Base-by-base conservation (phyloP, 768 basidiomycete genomes). In the Leccinellum luteum region DNA sequence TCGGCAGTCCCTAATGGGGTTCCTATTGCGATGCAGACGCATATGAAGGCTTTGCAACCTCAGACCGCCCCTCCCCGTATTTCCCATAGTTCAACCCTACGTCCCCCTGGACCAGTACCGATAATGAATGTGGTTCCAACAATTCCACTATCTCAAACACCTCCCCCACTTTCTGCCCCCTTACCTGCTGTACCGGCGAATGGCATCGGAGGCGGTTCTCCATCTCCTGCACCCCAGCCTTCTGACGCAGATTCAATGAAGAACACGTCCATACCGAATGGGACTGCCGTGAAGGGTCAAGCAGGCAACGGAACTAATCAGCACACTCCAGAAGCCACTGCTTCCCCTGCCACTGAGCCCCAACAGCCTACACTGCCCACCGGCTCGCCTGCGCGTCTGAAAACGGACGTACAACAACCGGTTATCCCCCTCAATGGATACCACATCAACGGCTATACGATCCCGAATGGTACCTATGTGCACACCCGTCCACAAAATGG, bases 41-140 rank as follows among this genome's bases (percentile, higher is more conserved):
- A 83, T 52, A 70, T 84, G 66, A 86, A 86, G 75, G 81, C 83
- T 66, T 79, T 87, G 74, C 83, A 74, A 5, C 71, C 83, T 0
- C 80, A 85, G 14, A 71, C 73, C 19, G 69, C 74, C 0, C 71
- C 81, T 2, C 81, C 85, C 2, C 85, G 85, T 44, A 79, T 85
- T 79, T 55, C 80, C 76, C 28, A 82, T 82, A 70, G 82, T 79
- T 25, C 64, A 15, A 56, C 61, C 21, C 21, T 68, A 47, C 68
- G 66, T 4, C 60, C 68, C 23, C 81, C 82, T 1, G 64, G 64
- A 19, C 64, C 69, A 14, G 66, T 64, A 5, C 79, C 81, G 13
- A 66, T 75, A 14, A 60, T 69, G 60, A 64, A 73, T 32, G 73
- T 69, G 62, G 72, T 70, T 58, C 71, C 67, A 30, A 56, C 61